Conservation (phyloP, 2,329 filamentous ascomycete genomes). For the Nothomitra cinnamomea region DNA sequence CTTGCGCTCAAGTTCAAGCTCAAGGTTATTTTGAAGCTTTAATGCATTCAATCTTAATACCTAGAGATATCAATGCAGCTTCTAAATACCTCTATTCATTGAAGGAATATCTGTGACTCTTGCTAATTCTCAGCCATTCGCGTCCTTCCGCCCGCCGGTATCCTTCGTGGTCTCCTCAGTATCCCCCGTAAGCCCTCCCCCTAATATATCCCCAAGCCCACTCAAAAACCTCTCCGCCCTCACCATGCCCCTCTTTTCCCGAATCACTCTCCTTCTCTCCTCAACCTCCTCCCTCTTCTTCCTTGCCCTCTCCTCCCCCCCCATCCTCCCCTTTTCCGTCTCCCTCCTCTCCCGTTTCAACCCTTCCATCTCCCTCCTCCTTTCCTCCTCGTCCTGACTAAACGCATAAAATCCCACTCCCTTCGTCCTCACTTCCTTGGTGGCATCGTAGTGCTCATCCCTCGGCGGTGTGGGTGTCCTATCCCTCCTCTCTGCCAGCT, state of each 20-base stretch:
- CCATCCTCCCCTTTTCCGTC: conserved; percentile 46
- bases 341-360: conserved; percentile 48
- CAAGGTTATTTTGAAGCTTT: no score
- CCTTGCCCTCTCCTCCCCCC: conserved; percentile 38
- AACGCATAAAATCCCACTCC: conserved; percentile 90
- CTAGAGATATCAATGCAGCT: no score
- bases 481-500: conserved; percentile 62
- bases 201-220: conserved; percentile 25
- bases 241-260: conserved; percentile 41
- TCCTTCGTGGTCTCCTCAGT: neutral
- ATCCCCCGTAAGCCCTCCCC: neutral
- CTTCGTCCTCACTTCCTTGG: conserved; percentile 66
- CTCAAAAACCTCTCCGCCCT: conserved; percentile 59
- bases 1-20: no score
- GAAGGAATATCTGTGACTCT: no score
- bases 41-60: no score
- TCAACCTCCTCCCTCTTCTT: conserved; percentile 46
- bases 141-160: no score
- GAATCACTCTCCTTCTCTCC: conserved; percentile 30
- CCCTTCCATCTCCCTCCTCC: conserved; percentile 57
- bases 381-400: conserved; percentile 51
- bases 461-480: conserved; percentile 64
- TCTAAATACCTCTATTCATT: no score
- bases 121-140: no score
- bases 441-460: conserved; percentile 71